Evolutionary conservation across 139 green algal species (phyloP).

Genomic region (Picochlorum costavermella): DNA sequence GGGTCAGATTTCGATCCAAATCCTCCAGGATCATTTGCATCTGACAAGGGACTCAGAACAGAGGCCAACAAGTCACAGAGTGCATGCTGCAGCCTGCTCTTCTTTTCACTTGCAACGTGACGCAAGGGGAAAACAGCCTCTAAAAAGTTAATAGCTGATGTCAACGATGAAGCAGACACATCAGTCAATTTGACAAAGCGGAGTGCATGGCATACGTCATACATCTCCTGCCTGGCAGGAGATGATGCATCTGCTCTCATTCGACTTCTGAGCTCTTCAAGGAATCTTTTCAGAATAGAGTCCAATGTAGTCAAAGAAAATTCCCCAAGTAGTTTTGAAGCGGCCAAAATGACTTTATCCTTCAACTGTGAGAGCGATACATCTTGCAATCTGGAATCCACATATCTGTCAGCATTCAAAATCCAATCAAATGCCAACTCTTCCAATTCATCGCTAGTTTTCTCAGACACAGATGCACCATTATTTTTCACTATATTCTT

Average conservation of each 20-base stretch:
- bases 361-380: constrained; percentile 9
- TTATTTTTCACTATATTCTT: constrained; percentile 34
- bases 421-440: constrained; percentile 53
- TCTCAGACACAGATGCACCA: constrained; percentile 18
- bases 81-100: constrained; percentile 64
- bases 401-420: constrained; percentile 43
- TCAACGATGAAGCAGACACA: constrained; percentile 30
- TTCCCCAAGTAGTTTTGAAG: constrained; percentile 19
- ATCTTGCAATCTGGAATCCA: constrained; percentile 20
- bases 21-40: constrained; percentile 9
- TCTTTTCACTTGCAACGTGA: constrained; percentile 62
- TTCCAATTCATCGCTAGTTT: constrained; percentile 30
- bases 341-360: constrained; percentile 23
- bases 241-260: constrained; percentile 34
- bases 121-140: constrained; percentile 49
- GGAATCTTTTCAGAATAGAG: constrained; percentile 19
- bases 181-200: constrained; percentile 31
- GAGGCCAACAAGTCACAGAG: constrained; percentile 66
- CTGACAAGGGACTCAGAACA: constrained; percentile 53
- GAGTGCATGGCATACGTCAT: constrained; percentile 34
- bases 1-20: constrained; percentile 20
- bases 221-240: constrained; percentile 20
- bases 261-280: constrained; percentile 37
- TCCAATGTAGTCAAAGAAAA: constrained; percentile 29
- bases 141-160: constrained; percentile 47